These are phyloP conservation scores for Lavandula angustifolia DNA, from an alignment of 257 asterid genomes.

Conservation along the genomic window DNA sequence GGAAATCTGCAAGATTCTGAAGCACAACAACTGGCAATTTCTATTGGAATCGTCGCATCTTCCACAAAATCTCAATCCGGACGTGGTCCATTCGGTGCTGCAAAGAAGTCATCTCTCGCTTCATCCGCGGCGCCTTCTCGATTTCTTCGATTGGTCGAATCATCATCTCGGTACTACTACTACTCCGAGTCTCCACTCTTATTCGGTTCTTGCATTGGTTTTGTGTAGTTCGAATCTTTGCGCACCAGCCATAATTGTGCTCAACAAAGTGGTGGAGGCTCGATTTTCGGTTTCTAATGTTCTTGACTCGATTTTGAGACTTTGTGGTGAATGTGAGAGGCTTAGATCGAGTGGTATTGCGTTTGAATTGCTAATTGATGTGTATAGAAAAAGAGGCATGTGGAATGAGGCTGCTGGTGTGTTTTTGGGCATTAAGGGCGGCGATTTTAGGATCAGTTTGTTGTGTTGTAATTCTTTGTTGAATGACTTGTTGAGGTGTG, in stretches of 20 bases:
- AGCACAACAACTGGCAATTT: conserved; percentile 60
- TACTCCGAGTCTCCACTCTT: conserved; percentile 52
- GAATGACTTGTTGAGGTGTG: conserved; percentile 65
- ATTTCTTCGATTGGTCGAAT: conserved; percentile 74
- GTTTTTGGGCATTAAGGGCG: conserved; percentile 50
- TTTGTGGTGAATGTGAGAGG: conserved; percentile 39
- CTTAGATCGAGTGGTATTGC: conserved; percentile 49
- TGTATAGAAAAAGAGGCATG: conserved; percentile 66
- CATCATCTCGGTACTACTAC: conserved; percentile 47
- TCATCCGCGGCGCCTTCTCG: conserved; percentile 69
- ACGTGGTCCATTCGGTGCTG: conserved; percentile 68
- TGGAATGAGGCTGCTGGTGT: conserved; percentile 66
- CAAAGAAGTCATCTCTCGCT: conserved; percentile 43
- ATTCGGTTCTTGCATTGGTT: conserved; percentile 54
- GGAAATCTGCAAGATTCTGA: conserved; percentile 59
- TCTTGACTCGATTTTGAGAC: conserved; percentile 50
- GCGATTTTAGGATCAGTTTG: conserved; percentile 54
- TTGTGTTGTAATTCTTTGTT: conserved; percentile 82
- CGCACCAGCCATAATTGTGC: conserved; percentile 47
- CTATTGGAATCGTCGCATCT: conserved; percentile 62
- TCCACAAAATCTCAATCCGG: conserved; percentile 48
- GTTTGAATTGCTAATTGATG: conserved; percentile 81
- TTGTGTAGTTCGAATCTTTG: conserved; percentile 60
- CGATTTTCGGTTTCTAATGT: conserved; percentile 44
- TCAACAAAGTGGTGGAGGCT: conserved; percentile 51